Evolutionary conservation across 257 asterid species (phyloP), one percentile per base, ranked within the genome.

Genomic region (Ehretia macrophylla): DNA sequence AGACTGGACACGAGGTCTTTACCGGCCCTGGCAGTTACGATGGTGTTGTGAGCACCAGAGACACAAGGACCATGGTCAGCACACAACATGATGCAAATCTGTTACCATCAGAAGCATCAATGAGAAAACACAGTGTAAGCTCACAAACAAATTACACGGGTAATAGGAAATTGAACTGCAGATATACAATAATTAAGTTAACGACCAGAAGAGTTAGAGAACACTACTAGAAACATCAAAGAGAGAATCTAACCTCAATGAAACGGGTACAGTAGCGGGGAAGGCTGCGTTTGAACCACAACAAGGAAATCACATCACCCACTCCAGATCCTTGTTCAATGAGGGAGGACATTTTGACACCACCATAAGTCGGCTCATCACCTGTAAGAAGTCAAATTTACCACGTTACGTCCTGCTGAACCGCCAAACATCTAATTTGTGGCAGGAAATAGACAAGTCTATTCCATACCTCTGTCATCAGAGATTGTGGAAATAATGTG

Each of bases 41-140:
- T 93, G 62, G 90, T 75, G 83, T 86, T 93, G 87, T 93, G 99
- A 51, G 99, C 99, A 70, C 99, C 99, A 72, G 99, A 93, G 68
- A 93, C 99, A 69, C 99, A 89, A 37, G 97, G 97, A 70, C 99
- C 99, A 55, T 93, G 99, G 73, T 93, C 99, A 42, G 97, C 99
- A 74, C 99, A 93, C 78, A 93, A 59, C 97, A 93, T 93, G 77
- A 93, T 71, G 70, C 99, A 93, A 50, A 89, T 93, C 99, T 92
- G 85, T 69, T 32, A 56, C 57, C 23, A 18, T 38, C 59, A 38
- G 35, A 19, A 54, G 59, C 53, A 42, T 21, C 14, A n/a, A 57
- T 10, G 23, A 10, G 48, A 54, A 45, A 5, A 58, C 19, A 16
- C 44, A 32, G 14, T 1, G 11, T 42, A 10, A 42, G 16, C 8